A percentile compares a stretch with the other conserved stretches of the same genome.
These are phyloP conservation scores for Codiaeum variegatum DNA, from an alignment of 441 rosid genomes.

Conservation along the genomic window DNA sequence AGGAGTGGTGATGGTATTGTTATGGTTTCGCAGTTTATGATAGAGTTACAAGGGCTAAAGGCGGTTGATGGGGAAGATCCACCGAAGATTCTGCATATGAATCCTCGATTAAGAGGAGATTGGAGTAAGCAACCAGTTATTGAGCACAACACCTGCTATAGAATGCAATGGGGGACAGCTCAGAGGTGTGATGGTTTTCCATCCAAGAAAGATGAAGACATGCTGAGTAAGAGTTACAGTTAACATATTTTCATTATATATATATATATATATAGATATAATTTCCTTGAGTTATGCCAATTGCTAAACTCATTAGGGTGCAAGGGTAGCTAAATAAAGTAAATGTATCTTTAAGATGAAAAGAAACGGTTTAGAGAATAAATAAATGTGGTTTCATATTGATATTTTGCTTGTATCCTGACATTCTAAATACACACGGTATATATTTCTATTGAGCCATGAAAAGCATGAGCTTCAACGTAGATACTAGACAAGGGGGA, in stretches of 20 bases:
- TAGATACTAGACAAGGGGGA: neutral
- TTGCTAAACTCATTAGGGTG: neutral
- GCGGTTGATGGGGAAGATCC: constrained; percentile 93
- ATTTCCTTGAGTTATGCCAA: neutral
- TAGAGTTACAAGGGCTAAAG: constrained; percentile 90
- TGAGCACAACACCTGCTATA: constrained; percentile 95
- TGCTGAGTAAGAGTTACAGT: constrained; percentile 54
- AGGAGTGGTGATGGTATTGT: constrained; percentile 51
- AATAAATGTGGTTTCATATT: neutral
- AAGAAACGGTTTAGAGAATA: neutral
- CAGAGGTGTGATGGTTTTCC: constrained; percentile 90
- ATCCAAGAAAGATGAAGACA: constrained; percentile 71
- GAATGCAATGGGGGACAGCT: constrained; percentile 97
- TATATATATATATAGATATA: too few species aligned
- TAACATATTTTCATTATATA: neutral
- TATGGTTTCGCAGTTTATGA: constrained; percentile 86
- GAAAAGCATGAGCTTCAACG: neutral
- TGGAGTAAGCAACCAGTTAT: constrained; percentile 83
- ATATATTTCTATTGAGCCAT: neutral
- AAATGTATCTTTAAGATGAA: neutral
- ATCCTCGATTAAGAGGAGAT: constrained; percentile 91
- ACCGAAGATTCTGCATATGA: constrained; percentile 87
- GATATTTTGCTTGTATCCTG: neutral
- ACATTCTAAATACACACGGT: neutral
- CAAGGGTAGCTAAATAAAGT: neutral